A percentile compares a stretch with the other conserved stretches of the same genome.
These are phyloP conservation scores for Meyerozyma carpophila DNA, from an alignment of 1,139 yeast genomes.

Conservation along the genomic window DNA sequence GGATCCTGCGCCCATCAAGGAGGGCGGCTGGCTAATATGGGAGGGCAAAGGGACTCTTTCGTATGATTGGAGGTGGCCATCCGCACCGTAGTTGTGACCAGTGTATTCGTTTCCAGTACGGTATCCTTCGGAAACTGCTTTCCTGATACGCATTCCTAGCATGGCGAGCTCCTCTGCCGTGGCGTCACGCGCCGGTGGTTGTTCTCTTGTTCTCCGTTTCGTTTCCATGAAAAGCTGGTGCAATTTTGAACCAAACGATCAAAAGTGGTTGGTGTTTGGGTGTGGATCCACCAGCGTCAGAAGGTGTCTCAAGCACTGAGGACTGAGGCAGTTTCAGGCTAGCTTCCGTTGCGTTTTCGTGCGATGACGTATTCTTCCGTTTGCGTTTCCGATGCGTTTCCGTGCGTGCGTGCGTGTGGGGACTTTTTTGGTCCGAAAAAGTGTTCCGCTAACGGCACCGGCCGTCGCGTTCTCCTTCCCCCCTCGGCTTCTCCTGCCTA, in stretches of 20 bases:
- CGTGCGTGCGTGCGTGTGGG: no score
- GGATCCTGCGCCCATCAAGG: slow-evolving; percentile 33
- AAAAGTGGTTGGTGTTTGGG: not conserved
- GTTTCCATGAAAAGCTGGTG: slow-evolving; percentile 3
- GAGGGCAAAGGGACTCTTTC: slow-evolving; percentile 53
- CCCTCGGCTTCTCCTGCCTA: slow-evolving; percentile 1
- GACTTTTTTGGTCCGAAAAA: no score
- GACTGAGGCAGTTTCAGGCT: no score
- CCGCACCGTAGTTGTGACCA: slow-evolving; percentile 4
- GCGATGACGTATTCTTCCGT: no score
- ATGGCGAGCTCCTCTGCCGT: slow-evolving; percentile 38
- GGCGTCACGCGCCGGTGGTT: slow-evolving; percentile 12
- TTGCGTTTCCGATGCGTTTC: no score
- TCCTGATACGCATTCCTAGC: slow-evolving; percentile 67
- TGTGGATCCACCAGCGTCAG: not conserved
- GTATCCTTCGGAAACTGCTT: slow-evolving; percentile 62
- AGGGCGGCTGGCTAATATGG: slow-evolving; percentile 34
- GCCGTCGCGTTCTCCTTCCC: slow-evolving; percentile 1
- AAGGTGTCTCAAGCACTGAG: no score
- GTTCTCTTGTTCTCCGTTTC: slow-evolving; percentile 18
- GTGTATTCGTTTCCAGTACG: slow-evolving; percentile 11
- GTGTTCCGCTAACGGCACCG: not conserved
- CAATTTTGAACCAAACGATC: no score
- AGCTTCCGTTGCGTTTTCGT: no score
- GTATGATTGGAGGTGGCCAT: slow-evolving; percentile 6